Conservation (phyloP, 257 asterid genomes). For the Petrea volubilis region DNA sequence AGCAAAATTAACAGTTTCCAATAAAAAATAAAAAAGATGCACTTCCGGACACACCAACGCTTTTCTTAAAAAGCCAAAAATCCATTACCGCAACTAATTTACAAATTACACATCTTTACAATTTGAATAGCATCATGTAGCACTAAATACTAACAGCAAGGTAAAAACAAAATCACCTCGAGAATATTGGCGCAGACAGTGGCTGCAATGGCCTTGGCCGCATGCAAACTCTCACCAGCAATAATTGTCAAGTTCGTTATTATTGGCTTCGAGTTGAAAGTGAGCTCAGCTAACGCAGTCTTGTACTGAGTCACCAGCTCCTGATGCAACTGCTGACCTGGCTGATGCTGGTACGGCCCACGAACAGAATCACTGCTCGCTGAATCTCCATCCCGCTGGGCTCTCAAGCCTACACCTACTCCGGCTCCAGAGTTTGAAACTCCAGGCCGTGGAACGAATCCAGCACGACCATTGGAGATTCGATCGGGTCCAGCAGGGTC, state of each 20-base stretch:
- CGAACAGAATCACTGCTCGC: constrained; percentile 61
- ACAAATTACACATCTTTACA: constrained; percentile 33
- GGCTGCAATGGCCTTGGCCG: constrained; percentile 86
- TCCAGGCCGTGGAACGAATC: constrained; percentile 49
- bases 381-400: constrained; percentile 47
- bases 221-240: constrained; percentile 92
- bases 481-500: constrained; percentile 61
- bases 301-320: constrained; percentile 91
- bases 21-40: not conserved
- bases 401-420: constrained; percentile 38
- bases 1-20: constrained; percentile 4
- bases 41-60: constrained; percentile 8
- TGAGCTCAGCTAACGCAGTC: constrained; percentile 83
- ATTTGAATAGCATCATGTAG: constrained; percentile 26
- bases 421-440: constrained; percentile 41
- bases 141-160: constrained; percentile 32
- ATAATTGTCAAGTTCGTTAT: constrained; percentile 94
- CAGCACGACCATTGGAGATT: constrained; percentile 58
- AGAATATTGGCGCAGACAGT: constrained; percentile 72
- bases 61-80: constrained; percentile 2
- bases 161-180: constrained; percentile 79
- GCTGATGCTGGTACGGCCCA: constrained; percentile 50
- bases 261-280: constrained; percentile 93
- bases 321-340: constrained; percentile 50
- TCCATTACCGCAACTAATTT: constrained; percentile 24